These are phyloP conservation scores for Pichia sp. DNA, from an alignment of 1,139 yeast species.

Conservation along the genomic window DNA sequence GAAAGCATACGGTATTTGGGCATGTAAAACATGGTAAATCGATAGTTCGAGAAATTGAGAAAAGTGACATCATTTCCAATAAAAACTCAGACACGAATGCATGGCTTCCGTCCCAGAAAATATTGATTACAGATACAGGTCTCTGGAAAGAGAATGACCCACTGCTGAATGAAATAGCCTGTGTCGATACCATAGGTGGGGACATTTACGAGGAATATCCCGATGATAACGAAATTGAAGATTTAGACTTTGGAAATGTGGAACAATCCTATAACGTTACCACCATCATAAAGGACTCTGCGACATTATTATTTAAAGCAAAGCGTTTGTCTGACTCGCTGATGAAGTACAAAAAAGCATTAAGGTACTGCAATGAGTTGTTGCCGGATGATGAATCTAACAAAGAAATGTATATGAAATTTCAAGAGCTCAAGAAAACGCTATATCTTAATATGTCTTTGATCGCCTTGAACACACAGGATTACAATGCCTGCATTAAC, in stretches of 20 bases:
- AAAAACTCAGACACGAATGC: constrained; percentile 36
- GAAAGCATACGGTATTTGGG: constrained; percentile 79
- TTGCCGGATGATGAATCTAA: constrained; percentile 68
- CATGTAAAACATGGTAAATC: constrained; percentile 61
- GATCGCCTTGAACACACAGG: constrained; percentile 44
- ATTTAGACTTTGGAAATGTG: constrained; percentile 48
- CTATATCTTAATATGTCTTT: constrained; percentile 58
- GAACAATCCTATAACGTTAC: constrained; percentile 47
- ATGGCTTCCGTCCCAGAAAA: constrained; percentile 35
- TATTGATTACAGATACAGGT: constrained; percentile 61
- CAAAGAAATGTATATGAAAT: constrained; percentile 47
- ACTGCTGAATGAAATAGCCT: constrained; percentile 58
- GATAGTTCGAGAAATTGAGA: constrained; percentile 61
- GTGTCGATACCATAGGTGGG: constrained; percentile 57
- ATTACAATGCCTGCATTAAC: constrained; percentile 44
- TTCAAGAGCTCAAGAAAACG: constrained; percentile 53
- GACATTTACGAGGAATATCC: constrained; percentile 74
- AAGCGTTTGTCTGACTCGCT: constrained; percentile 49
- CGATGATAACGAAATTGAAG: constrained; percentile 55
- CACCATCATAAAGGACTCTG: constrained; percentile 58
- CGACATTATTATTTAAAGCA: constrained; percentile 52
- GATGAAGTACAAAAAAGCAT: constrained; percentile 58
- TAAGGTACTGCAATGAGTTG: constrained; percentile 64
- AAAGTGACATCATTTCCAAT: constrained; percentile 31
- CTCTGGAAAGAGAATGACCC: constrained; percentile 50